Percentiles rank a stretch among this genome's conserved stretches.
Evolutionary conservation across 108 stramenopile species (phyloP).

Genomic region (Nitzschia palea): DNA sequence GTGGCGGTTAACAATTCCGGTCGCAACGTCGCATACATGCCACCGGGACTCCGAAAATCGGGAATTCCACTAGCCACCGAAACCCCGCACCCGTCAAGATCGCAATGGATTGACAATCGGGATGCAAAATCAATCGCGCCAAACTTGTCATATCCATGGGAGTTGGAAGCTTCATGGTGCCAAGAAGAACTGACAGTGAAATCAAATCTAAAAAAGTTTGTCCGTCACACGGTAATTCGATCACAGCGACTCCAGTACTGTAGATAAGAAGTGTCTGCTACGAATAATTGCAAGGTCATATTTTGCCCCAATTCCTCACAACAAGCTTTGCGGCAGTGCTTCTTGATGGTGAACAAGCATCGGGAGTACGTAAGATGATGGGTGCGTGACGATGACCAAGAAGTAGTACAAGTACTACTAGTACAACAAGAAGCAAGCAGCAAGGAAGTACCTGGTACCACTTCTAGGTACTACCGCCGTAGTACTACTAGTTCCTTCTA

Average conservation of each 20-base stretch:
- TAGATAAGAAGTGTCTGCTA: too few relatives aligned
- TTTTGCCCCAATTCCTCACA: too few relatives aligned
- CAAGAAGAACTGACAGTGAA: neutral
- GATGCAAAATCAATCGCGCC: constrained; percentile 42
- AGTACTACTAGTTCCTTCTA: too few relatives aligned
- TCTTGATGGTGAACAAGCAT: too few relatives aligned
- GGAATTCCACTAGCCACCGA: constrained; percentile 80
- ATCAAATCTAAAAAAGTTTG: neutral
- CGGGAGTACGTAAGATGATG: too few relatives aligned
- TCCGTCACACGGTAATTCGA: neutral
- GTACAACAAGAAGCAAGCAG: too few relatives aligned
- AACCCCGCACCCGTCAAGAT: constrained; percentile 73
- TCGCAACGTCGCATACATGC: constrained; percentile 79
- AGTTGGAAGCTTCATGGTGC: neutral
- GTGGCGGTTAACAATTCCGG: constrained; percentile 74
- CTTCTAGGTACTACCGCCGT: too few relatives aligned
- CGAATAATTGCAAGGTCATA: too few relatives aligned
- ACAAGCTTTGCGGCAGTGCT: too few relatives aligned
- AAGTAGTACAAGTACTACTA: too few relatives aligned
- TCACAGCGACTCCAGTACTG: neutral
- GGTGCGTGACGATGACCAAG: too few relatives aligned
- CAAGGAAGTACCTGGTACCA: too few relatives aligned
- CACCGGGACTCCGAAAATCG: constrained; percentile 79
- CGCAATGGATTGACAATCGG: constrained; percentile 55
- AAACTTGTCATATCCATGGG: constrained; percentile 32